Conservation (phyloP, 192 early-diverging fungal genomes). For the Spizellomyces sp. region DNA sequence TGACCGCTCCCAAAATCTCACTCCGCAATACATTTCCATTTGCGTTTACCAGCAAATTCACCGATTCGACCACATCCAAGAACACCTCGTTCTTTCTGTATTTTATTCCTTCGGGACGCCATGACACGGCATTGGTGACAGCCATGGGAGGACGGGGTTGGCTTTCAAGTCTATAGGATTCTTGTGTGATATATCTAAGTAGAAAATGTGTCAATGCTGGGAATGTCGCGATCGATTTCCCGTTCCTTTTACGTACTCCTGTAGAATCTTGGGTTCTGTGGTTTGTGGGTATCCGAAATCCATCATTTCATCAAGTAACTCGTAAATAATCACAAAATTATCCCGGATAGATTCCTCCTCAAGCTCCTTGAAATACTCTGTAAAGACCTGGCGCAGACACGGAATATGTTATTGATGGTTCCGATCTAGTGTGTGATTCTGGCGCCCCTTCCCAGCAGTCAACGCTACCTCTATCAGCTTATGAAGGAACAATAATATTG, state of each 20-base stretch:
- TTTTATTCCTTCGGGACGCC: slow-evolving; percentile 90
- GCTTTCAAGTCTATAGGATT: slow-evolving; percentile 91
- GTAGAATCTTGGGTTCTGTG: slow-evolving; percentile 64
- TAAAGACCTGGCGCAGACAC: slow-evolving; percentile 67
- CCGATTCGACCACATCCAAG: slow-evolving; percentile 97
- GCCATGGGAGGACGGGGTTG: slow-evolving; percentile 85
- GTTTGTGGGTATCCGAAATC: slow-evolving; percentile 87
- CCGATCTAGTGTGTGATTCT: neutral
- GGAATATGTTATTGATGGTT: neutral
- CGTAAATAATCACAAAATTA: slow-evolving; percentile 63
- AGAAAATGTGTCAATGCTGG: neutral
- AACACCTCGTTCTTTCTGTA: slow-evolving; percentile 99
- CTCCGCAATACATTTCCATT: slow-evolving; percentile 87
- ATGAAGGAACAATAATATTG: slow-evolving; percentile 93
- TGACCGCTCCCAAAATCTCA: slow-evolving; percentile 89
- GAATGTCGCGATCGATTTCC: neutral
- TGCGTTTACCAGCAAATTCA: slow-evolving; percentile 87
- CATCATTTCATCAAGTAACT: slow-evolving; percentile 61
- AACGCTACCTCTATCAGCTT: slow-evolving; percentile 75
- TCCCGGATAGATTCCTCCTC: slow-evolving; percentile 71
- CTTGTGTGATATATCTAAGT: slow-evolving; percentile 91
- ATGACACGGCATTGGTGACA: slow-evolving; percentile 88
- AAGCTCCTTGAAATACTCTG: slow-evolving; percentile 89
- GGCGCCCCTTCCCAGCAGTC: neutral
- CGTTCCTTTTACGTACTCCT: slow-evolving; percentile 59